These are phyloP conservation scores for Arachnopeziza araneosa DNA, from an alignment of 2,329 filamentous ascomycete species.

Conservation along the genomic window DNA sequence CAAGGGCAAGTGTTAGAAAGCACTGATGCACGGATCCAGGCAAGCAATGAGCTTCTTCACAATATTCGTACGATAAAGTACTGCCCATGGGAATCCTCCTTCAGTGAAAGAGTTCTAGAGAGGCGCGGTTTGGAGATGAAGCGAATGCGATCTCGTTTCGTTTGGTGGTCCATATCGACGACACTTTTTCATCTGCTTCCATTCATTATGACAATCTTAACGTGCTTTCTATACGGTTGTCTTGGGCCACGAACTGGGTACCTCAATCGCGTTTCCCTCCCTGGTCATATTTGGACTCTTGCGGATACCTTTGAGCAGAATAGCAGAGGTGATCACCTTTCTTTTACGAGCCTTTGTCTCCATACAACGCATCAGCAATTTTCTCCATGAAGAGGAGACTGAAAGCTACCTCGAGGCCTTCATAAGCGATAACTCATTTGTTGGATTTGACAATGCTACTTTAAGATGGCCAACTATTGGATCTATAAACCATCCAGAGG, in stretches of 20 bases:
- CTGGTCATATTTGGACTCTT: constrained; percentile 57
- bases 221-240: constrained; percentile 63
- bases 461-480: constrained; percentile 53
- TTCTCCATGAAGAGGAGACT: constrained; percentile 62
- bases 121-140: constrained; percentile 51
- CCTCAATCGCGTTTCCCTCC: constrained; percentile 64
- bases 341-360: constrained; percentile 67
- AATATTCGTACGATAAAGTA: constrained; percentile 71
- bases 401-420: constrained; percentile 59
- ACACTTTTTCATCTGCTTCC: constrained; percentile 65
- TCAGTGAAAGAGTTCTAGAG: constrained; percentile 48
- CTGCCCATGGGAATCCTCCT: constrained; percentile 60
- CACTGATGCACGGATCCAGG: constrained; percentile 64
- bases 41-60: constrained; percentile 64
- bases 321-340: constrained; percentile 51
- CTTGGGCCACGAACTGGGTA: constrained; percentile 57
- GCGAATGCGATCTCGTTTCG: constrained; percentile 54
- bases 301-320: constrained; percentile 63
- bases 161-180: constrained; percentile 61
- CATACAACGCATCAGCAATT: constrained; percentile 64
- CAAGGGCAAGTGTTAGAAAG: constrained; percentile 49
- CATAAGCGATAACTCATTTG: constrained; percentile 41
- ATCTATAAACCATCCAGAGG: neutral
- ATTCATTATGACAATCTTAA: constrained; percentile 61
- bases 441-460: constrained; percentile 58